phyloP scores from a whole-genome alignment of 2,329 filamentous ascomycete genomes.

The Trichoderma endophyticum region DNA sequence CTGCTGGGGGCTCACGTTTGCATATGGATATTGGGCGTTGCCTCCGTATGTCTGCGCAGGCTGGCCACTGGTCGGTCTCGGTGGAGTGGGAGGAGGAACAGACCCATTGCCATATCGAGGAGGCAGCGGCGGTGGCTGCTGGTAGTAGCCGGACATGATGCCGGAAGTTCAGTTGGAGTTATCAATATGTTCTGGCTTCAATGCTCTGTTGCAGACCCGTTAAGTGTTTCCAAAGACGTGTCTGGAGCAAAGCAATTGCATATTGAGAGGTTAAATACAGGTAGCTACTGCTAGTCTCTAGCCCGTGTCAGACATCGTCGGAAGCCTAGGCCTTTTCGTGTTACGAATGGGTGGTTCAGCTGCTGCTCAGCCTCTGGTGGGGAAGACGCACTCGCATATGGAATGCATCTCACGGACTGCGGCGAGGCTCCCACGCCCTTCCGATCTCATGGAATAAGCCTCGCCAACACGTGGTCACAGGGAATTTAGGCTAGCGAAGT shows the following conservation, averaged over 20 bases:
- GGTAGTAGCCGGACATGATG: slow-evolving; percentile 7
- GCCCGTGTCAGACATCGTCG: background rate
- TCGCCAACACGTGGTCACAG: slow-evolving; percentile 2
- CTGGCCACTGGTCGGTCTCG: background rate
- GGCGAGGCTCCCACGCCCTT: slow-evolving; percentile 14
- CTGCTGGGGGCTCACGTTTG: background rate
- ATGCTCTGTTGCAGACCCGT: background rate
- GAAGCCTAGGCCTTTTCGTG: background rate
- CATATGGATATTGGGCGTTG: background rate
- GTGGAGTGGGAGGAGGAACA: background rate
- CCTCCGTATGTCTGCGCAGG: background rate
- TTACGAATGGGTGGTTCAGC: background rate
- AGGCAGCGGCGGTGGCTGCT: slow-evolving; percentile 14
- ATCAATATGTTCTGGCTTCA: background rate
- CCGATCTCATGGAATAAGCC: background rate
- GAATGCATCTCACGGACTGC: background rate
- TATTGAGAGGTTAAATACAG: background rate
- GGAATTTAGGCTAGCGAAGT: background rate
- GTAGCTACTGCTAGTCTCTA: background rate
- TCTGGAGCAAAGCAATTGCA: background rate
- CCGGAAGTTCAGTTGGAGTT: background rate
- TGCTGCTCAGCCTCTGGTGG: slow-evolving; percentile 10
- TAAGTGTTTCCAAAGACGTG: background rate
- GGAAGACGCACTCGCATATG: background rate
- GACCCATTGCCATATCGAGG: slow-evolving; percentile 1